These are phyloP conservation scores for Solanum hybrid DNA, from an alignment of 305 asterid species.

Conservation along the genomic window DNA sequence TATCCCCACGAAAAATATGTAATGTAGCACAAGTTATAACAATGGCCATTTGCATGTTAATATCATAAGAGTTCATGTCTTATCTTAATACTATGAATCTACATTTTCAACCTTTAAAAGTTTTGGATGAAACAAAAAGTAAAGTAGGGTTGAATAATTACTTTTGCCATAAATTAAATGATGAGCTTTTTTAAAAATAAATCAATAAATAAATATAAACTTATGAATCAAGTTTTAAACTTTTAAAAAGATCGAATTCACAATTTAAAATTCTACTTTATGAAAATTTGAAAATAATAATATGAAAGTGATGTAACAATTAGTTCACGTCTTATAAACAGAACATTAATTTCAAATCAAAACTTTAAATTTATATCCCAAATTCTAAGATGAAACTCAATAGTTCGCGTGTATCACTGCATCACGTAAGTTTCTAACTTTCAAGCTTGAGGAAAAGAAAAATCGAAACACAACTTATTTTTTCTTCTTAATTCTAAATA, in stretches of 20 bases:
- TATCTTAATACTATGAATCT: too few species aligned
- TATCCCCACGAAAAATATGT: not conserved
- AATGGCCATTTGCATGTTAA: not conserved
- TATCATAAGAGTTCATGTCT: too few species aligned
- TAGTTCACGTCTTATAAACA: not conserved
- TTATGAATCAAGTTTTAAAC: not conserved
- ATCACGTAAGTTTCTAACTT: not conserved
- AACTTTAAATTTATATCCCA: not conserved
- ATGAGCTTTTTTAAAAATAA: not conserved
- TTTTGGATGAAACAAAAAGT: not conserved
- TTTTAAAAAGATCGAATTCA: not conserved
- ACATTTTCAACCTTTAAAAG: not conserved
- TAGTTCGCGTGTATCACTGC: not conserved
- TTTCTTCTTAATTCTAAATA: not conserved
- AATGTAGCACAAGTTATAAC: not conserved
- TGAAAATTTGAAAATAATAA: too few species aligned
- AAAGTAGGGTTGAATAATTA: not conserved
- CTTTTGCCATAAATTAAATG: not conserved
- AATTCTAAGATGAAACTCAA: not conserved
- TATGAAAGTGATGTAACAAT: too few species aligned
- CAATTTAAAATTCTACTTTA: not conserved
- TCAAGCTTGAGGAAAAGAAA: not conserved
- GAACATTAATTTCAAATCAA: not conserved
- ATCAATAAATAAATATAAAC: not conserved
- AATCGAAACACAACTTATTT: not conserved